A percentile compares a stretch with the other conserved stretches of the same genome.
phyloP scores from a whole-genome alignment of 306 rosid genomes.

The Inga oerstediana region DNA sequence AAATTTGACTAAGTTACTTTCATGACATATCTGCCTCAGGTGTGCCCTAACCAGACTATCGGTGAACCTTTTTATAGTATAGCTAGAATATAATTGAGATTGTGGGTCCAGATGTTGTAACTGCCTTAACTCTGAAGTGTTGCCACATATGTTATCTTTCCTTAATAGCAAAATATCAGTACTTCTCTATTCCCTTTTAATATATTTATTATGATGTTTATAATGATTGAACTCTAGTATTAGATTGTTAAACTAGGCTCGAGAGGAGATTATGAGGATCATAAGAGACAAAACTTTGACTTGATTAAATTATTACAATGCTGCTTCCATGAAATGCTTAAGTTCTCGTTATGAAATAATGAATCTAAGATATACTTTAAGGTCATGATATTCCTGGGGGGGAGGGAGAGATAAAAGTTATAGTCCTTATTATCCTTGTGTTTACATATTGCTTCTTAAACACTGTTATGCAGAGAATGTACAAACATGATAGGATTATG shows the following conservation, averaged over 20 bases:
- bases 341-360: not conserved
- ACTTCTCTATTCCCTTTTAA: not conserved
- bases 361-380: not conserved
- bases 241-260: not conserved
- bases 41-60: not conserved
- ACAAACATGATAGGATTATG: conserved; percentile 65
- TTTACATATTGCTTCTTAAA: conserved; percentile 12
- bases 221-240: conserved; percentile 1
- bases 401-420: not conserved
- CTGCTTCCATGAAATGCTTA: conserved; percentile 30
- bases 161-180: not conserved
- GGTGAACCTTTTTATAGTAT: conserved; percentile 15
- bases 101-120: not conserved
- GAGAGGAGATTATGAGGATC: conserved; percentile 11
- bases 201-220: conserved; percentile 10
- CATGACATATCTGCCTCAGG: not conserved
- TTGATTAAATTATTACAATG: conserved; percentile 8
- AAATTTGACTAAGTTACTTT: not conserved
- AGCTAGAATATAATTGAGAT: not conserved
- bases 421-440: conserved; percentile 3
- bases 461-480: conserved; percentile 57
- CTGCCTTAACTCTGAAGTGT: conserved; percentile 2
- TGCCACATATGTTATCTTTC: conserved; percentile 3
- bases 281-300: conserved; percentile 19
- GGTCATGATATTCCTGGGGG: not conserved